Percentiles rank a stretch among this genome's conserved stretches.
Conservation (phyloP, 2,329 filamentous ascomycete species). For the Bipolaris sorokiniana region DNA sequence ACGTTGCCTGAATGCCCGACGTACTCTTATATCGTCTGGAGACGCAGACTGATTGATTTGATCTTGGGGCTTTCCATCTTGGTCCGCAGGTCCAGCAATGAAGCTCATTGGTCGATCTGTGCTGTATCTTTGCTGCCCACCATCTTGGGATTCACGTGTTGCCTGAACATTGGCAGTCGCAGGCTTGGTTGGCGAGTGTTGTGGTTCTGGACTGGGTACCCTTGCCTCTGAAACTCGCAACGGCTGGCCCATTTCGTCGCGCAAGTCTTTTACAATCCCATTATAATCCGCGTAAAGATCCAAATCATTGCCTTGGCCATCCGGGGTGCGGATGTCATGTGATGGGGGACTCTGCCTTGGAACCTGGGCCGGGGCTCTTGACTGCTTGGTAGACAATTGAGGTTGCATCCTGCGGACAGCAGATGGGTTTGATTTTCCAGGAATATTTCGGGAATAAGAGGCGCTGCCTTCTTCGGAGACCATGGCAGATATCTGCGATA, state of each 20-base stretch:
- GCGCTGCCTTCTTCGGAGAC: conserved; percentile 39
- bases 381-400: conserved; percentile 28
- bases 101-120: conserved; percentile 49
- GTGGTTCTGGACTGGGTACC: conserved; percentile 8
- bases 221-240: conserved; percentile 29
- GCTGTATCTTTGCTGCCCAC: conserved; percentile 34
- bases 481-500: conserved; percentile 47
- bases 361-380: conserved; percentile 30
- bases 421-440: conserved; percentile 40
- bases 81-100: conserved; percentile 42
- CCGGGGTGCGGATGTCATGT: conserved; percentile 23
- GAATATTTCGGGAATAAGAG: conserved; percentile 39
- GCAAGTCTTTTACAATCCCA: conserved; percentile 45
- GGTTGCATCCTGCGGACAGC: conserved; percentile 36
- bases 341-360: conserved; percentile 29
- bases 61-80: conserved; percentile 44
- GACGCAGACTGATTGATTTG: conserved; percentile 39
- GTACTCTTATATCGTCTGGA: conserved; percentile 11
- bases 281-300: conserved; percentile 49
- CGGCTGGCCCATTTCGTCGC: conserved; percentile 39
- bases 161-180: conserved; percentile 8
- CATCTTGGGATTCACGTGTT: conserved; percentile 24
- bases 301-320: conserved; percentile 35
- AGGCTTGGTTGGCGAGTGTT: conserved; percentile 9
- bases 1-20: conserved; percentile 13